Base-by-base conservation (phyloP, 1,284 basidiomycete genomes). In the Naganishia liquefaciens region DNA sequence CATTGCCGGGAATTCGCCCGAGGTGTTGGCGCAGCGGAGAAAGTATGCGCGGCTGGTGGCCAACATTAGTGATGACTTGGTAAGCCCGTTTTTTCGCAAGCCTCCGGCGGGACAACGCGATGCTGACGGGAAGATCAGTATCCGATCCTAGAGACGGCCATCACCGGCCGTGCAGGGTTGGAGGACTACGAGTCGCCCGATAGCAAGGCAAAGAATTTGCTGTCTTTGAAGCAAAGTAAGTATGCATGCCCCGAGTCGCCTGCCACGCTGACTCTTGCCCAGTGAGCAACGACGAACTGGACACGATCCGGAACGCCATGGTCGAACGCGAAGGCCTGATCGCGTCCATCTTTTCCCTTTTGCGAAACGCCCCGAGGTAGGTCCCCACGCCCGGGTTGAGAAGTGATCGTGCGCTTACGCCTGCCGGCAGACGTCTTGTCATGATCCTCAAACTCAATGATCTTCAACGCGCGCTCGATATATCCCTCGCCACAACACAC, bases 41-140 rank as follows among this genome's bases (percentile, higher is more conserved):
- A 89, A 90, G 76, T 95, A 93, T 73, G 93, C 94, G 1, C 82
- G 88, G 71, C 77, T 92, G 2, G 91, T 96, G 2, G 93, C 91
- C 15, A 95, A 95, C 71, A 90, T 97, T 67, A 87, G 86, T 11
- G 87, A 88, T 52, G 90, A 93, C 64, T 82, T 93, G 70, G 91
- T 92, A 71, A 68, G 85, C 80, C 21, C 21, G 43, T 28, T 46
- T 17, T 4, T 30, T 33, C 25, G 11, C 66, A 90, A 87, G 90
- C 91, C 73, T 87, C 88, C 30, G 42, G 28, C 43, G 37, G 49
- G n/a, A 23, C 7, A 5, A 23, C 25, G 46, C 5, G 28, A 21
- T 30, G 39, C 21, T 57, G 25, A 28, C 43, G 21, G n/a, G 30
- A 11, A 5, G 2, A 7, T n/a, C 53, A 76, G 75, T 78, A 77